Percentiles rank a stretch among this genome's conserved stretches.
These are phyloP conservation scores for Chaetomium cochliodes DNA, from an alignment of 495 filamentous ascomycete species.

Conservation along the genomic window DNA sequence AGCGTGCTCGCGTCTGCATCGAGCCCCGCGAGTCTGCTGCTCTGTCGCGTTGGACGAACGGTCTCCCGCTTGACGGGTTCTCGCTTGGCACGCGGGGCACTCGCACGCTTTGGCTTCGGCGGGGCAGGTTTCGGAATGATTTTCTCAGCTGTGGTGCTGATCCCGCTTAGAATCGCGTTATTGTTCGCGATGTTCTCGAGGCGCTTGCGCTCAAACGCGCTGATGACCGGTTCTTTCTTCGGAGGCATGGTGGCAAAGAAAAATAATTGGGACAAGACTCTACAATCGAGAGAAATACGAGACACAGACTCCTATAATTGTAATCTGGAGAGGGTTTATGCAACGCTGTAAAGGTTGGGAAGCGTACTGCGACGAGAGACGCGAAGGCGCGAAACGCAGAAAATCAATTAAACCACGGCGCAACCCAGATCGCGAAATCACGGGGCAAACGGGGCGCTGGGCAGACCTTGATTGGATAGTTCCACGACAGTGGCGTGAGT, in stretches of 20 bases:
- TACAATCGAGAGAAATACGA: neutral
- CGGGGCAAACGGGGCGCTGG: slow-evolving; percentile 9
- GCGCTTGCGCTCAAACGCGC: slow-evolving; percentile 54
- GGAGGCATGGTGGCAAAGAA: slow-evolving; percentile 27
- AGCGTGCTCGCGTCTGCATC: slow-evolving; percentile 64
- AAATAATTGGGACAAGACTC: neutral
- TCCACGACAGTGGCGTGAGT: neutral
- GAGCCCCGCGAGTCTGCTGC: slow-evolving; percentile 51
- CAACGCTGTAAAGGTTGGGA: neutral
- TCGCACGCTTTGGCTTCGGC: slow-evolving; percentile 29
- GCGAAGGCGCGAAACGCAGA: slow-evolving; percentile 11
- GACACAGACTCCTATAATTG: neutral
- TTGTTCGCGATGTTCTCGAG: slow-evolving; percentile 57
- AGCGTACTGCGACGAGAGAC: neutral
- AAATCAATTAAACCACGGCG: slow-evolving; percentile 32
- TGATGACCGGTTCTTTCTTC: slow-evolving; percentile 41
- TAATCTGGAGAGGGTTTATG: neutral
- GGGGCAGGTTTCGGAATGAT: slow-evolving; percentile 36
- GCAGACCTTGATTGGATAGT: neutral
- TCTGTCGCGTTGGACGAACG: slow-evolving; percentile 46
- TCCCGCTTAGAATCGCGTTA: slow-evolving; percentile 50
- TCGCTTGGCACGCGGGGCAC: slow-evolving; percentile 30
- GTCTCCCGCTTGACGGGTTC: slow-evolving; percentile 36
- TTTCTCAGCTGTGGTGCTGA: slow-evolving; percentile 36
- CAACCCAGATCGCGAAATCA: slow-evolving; percentile 28